Conservation (phyloP, 805 yeast genomes). For the Zygotorulaspora sp. region DNA sequence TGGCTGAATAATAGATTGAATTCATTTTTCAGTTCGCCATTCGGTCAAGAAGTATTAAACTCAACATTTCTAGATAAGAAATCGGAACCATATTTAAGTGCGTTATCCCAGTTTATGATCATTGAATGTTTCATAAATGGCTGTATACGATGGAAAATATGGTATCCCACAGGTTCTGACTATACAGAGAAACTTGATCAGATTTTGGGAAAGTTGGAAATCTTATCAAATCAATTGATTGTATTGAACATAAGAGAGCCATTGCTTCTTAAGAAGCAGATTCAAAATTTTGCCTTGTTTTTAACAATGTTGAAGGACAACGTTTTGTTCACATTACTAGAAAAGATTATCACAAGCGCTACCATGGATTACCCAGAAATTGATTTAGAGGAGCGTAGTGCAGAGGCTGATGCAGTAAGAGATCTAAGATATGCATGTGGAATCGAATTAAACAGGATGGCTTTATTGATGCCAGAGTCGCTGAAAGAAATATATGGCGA, state of each 20-base stretch:
- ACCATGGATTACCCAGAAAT: slow-evolving; percentile 73
- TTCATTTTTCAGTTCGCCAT: slow-evolving; percentile 61
- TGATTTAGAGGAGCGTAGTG: slow-evolving; percentile 45
- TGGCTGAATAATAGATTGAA: slow-evolving; percentile 79
- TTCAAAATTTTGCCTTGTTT: slow-evolving; percentile 90
- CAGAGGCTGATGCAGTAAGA: slow-evolving; percentile 74
- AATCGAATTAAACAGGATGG: slow-evolving; percentile 88
- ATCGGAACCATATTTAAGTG: slow-evolving; percentile 67
- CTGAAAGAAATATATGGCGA: slow-evolving; percentile 76
- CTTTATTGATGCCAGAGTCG: slow-evolving; percentile 90
- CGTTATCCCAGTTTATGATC: slow-evolving; percentile 76
- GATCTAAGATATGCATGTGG: slow-evolving; percentile 91
- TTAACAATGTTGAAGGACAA: slow-evolving; percentile 83
- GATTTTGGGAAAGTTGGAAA: slow-evolving; percentile 55
- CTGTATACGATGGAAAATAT: slow-evolving; percentile 89
- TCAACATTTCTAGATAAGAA: slow-evolving; percentile 50
- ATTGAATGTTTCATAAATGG: slow-evolving; percentile 91
- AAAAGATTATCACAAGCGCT: slow-evolving; percentile 76
- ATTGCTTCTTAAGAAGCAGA: slow-evolving; percentile 71
- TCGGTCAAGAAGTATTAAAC: slow-evolving; percentile 62
- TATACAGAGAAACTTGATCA: slow-evolving; percentile 49
- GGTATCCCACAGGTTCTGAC: slow-evolving; percentile 51
- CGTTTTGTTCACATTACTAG: slow-evolving; percentile 79
- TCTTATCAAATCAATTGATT: slow-evolving; percentile 67
- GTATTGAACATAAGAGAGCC: slow-evolving; percentile 78